A percentile compares a stretch with the other conserved stretches of the same genome.
Conservation (phyloP, 805 yeast species). For the Ogataea siamensis region DNA sequence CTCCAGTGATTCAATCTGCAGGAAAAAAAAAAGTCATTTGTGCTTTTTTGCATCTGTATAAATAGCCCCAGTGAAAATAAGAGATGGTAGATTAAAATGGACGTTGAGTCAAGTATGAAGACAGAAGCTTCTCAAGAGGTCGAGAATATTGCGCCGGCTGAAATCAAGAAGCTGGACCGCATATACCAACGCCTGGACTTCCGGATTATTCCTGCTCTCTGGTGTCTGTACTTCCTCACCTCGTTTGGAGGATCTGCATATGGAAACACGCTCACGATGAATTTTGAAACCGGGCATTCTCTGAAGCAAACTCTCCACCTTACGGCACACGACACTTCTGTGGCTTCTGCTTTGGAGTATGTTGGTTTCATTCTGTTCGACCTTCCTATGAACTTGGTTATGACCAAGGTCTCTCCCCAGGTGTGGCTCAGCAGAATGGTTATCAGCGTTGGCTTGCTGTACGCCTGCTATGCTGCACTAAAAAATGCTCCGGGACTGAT, state of each 20-base stretch:
- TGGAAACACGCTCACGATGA: constrained; percentile 82
- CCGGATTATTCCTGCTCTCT: constrained; percentile 77
- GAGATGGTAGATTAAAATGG: constrained; percentile 3
- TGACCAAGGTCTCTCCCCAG: constrained; percentile 84
- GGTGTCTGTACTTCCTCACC: constrained; percentile 75
- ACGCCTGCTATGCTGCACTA: constrained; percentile 68
- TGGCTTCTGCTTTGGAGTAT: constrained; percentile 77
- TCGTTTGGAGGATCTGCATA: constrained; percentile 77
- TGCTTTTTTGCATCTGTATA: neutral
- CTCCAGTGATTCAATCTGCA: constrained; percentile 16
- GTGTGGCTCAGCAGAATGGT: constrained; percentile 81
- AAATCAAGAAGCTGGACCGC: constrained; percentile 39
- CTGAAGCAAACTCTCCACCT: constrained; percentile 50
- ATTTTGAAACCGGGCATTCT: constrained; percentile 58
- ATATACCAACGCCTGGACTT: constrained; percentile 62
- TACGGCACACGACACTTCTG: constrained; percentile 56
- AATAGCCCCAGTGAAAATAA: neutral
- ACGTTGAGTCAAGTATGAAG: constrained; percentile 3
- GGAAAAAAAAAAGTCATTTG: constrained; percentile 5
- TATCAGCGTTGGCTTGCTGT: constrained; percentile 72
- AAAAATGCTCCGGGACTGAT: constrained; percentile 56
- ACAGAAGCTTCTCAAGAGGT: constrained; percentile 2
- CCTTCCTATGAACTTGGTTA: constrained; percentile 80
- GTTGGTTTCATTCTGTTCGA: constrained; percentile 85
- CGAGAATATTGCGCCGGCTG: neutral